Base-by-base conservation (phyloP, 73 alveolate species). In the Paraurostyla sp. region DNA sequence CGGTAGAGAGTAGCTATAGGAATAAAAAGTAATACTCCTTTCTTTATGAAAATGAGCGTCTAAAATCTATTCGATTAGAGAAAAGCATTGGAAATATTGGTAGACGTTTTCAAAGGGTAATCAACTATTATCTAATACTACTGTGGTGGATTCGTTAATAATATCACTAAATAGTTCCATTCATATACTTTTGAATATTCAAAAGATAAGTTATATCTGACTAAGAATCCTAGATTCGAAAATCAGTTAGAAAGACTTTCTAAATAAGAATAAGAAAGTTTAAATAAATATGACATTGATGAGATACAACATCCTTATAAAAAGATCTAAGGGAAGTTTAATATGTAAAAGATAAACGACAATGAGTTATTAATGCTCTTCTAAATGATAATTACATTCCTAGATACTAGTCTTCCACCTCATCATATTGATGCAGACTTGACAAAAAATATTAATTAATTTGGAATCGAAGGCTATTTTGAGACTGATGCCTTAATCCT, bases 31-130 rank as follows among this genome's bases (percentile, higher is more conserved):
- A 29, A 20, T 59, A 36, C 41, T 16, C 78, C 45, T 2, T 78
- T 78, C 43, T 25, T 35, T 20, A 9, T 32, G 45, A 78, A 78
- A 40, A 78, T 78, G 89, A 4, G 62, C 46, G 33, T 78, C 33
- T 27, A 78, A 36, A 18, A 27, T 6, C 57, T 78, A 38, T 30
- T 52, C 18, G 89, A 78, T 27, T 25, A 32, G 7, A 78, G 89
- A 18, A 78, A 40, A 18, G 58, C 50, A 15, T 20, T 78, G 2
- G 45, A 32, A 25, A 51, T 78, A 15, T 27, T 78, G 11, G 42
- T 50, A 23, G 80, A 56, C 33, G 87, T 75, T 29, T 75, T 75
- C 51, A 33, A 7, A 11, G 18, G 33, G 13, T 23, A 71, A 6
- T 18, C 51, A 11, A 33, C 63, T 2, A 33, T 71, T 4, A 18